Conservation (phyloP, 2,329 filamentous ascomycete genomes). For the Beauveria australis region DNA sequence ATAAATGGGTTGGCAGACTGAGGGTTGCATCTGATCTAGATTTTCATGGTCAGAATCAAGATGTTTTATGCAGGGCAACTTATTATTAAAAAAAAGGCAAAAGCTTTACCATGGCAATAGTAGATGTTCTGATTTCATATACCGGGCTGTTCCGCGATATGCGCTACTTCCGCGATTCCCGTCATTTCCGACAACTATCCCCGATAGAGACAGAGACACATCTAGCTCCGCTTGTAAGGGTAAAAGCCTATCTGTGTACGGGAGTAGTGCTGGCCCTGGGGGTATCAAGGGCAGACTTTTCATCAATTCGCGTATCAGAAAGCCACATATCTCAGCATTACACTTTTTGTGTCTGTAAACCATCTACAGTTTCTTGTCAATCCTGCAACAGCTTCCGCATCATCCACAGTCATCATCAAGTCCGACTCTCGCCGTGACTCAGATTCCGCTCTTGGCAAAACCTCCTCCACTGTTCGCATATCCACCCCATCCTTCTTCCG, state of each 20-base stretch:
- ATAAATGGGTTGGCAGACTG: neutral
- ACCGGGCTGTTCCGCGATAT: neutral
- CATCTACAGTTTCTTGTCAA: neutral
- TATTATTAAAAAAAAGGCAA: neutral
- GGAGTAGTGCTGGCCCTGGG: neutral
- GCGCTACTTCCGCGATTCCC: neutral
- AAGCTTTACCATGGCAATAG: neutral
- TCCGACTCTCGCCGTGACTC: neutral
- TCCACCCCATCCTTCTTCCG: neutral
- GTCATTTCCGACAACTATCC: conserved; percentile 4
- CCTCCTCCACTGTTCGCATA: neutral
- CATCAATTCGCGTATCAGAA: neutral
- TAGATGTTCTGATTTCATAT: neutral
- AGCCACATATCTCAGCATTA: neutral
- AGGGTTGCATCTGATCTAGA: neutral
- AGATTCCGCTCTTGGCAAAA: neutral
- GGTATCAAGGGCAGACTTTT: neutral
- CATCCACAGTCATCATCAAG: neutral
- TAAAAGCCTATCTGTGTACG: neutral
- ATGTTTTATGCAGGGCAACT: neutral
- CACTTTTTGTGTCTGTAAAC: neutral
- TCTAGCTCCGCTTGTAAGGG: neutral
- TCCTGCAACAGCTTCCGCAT: too few species aligned
- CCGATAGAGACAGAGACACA: neutral
- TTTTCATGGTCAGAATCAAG: neutral